Percentiles rank a stretch among this genome's conserved stretches.
These are phyloP conservation scores for Erysimum cheiri DNA, from an alignment of 441 rosid genomes.

Conservation along the genomic window DNA sequence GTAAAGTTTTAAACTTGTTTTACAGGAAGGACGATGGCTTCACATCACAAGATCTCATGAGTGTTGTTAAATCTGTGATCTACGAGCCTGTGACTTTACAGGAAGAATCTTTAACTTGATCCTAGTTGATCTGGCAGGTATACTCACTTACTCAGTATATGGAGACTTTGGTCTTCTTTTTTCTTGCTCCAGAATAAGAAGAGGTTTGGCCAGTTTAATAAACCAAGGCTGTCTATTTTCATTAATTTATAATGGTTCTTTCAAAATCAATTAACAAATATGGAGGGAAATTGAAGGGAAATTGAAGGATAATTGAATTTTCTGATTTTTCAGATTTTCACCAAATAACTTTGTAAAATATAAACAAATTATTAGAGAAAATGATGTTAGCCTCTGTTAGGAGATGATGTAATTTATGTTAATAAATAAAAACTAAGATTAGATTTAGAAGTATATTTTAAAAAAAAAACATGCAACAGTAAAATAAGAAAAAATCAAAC, in stretches of 20 bases:
- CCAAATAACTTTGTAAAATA: neutral
- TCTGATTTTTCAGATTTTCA: neutral
- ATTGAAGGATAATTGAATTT: neutral
- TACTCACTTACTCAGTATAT: neutral
- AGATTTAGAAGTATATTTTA: neutral
- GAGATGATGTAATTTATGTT: neutral
- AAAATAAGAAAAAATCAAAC: conserved; percentile 11
- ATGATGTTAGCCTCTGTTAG: too few relatives aligned
- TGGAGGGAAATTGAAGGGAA: neutral
- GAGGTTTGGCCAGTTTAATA: neutral
- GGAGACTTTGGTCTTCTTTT: neutral
- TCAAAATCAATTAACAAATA: neutral
- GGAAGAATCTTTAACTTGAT: conserved; percentile 27
- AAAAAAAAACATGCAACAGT: neutral
- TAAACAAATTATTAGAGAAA: neutral
- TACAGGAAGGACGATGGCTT: conserved; percentile 83
- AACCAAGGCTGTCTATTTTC: neutral
- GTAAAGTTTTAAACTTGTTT: conserved; percentile 67
- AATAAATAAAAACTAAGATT: neutral
- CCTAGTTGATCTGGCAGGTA: neutral
- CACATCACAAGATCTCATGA: conserved; percentile 56
- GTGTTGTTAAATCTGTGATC: conserved; percentile 57
- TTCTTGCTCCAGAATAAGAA: neutral
- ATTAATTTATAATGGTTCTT: neutral
- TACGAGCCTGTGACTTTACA: conserved; percentile 50